Evolutionary conservation across 139 green algal genomes (phyloP), one percentile per base, ranked within the genome.

Genomic region (Deuterostichococcus epilithicus): DNA sequence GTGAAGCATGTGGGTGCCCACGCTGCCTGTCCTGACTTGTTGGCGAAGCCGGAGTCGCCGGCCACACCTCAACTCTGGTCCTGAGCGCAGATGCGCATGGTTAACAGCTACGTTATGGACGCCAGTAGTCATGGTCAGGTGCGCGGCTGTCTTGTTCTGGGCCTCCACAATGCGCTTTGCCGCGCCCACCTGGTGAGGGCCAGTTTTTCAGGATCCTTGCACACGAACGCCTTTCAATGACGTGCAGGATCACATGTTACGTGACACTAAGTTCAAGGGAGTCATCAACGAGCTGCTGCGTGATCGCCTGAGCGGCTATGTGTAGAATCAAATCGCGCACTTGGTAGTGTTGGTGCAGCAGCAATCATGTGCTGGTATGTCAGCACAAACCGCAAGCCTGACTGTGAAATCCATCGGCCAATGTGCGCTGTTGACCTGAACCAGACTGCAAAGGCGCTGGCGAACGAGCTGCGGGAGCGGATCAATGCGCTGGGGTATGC

Each of bases 281-380:
- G 83, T 95, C 0, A 72, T 97, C 33, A 86, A 83, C 5, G 68
- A 87, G 13, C 78, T 92, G 18, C 75, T 97, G 2, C 83, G 87
- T 52, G 85, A 93, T 38, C 85, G 90, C 23, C 87, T 97, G 74
- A 77, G 91, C 68, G 89, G 88, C 52, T 85, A 90, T 68, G 77
- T 84, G n/a, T 97, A 97, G 68, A 91, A 97, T 73, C 91, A 90
- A 28, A 87, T 97, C n/a, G n/a, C n/a, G n/a, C n/a, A n/a, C n/a
- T n/a, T n/a, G n/a, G n/a, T n/a, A n/a, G n/a, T n/a, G n/a, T n/a
- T n/a, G n/a, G n/a, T n/a, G n/a, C n/a, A 92, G 90, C 45, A 85
- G 86, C 44, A 87, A 87, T 0, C 88, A 94, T 75, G 88, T 89
- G 84, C 28, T 86, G 92, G 67, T 82, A 74, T 28, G 78, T 84